A percentile compares a stretch with the other conserved stretches of the same genome.
phyloP scores from a whole-genome alignment of 78 protist genomes.

The Dictyostelium firmibasis region DNA sequence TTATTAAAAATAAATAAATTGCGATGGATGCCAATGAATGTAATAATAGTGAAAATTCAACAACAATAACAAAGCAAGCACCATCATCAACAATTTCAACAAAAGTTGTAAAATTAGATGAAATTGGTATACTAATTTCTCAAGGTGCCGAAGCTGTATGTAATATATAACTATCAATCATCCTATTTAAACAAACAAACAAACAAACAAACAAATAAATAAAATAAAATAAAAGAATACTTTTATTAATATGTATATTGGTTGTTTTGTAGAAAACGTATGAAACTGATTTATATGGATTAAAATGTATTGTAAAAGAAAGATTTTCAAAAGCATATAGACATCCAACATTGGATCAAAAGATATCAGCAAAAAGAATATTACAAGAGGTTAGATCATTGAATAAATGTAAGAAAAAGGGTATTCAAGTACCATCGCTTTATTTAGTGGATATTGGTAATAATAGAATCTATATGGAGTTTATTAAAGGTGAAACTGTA shows the following conservation, averaged over 20 bases:
- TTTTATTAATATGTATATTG: background rate
- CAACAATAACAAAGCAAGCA: background rate
- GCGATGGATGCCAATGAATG: background rate
- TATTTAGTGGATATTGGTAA: slow-evolving; percentile 18
- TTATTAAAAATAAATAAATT: background rate
- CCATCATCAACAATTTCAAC: background rate
- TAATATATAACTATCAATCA: background rate
- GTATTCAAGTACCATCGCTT: slow-evolving; percentile 55
- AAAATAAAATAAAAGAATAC: background rate
- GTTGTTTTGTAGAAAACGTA: slow-evolving; percentile 42
- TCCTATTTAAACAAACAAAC: too few relatives aligned
- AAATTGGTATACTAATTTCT: slow-evolving; percentile 31
- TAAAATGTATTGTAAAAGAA: slow-evolving; percentile 86
- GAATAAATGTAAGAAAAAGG: slow-evolving; percentile 62
- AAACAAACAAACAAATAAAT: background rate
- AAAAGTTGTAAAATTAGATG: slow-evolving; percentile 3
- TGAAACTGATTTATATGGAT: slow-evolving; percentile 43
- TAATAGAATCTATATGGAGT: slow-evolving; percentile 71
- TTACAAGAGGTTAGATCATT: slow-evolving; percentile 66
- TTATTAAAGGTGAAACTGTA: slow-evolving; percentile 61
- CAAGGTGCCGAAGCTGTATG: slow-evolving; percentile 88
- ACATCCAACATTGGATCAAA: slow-evolving; percentile 83
- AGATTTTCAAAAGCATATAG: slow-evolving; percentile 86
- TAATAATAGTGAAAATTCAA: background rate
- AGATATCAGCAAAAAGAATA: slow-evolving; percentile 52